Evolutionary conservation across 352 stramenopile species (phyloP).

Genomic region (Plasmopara viticola): DNA sequence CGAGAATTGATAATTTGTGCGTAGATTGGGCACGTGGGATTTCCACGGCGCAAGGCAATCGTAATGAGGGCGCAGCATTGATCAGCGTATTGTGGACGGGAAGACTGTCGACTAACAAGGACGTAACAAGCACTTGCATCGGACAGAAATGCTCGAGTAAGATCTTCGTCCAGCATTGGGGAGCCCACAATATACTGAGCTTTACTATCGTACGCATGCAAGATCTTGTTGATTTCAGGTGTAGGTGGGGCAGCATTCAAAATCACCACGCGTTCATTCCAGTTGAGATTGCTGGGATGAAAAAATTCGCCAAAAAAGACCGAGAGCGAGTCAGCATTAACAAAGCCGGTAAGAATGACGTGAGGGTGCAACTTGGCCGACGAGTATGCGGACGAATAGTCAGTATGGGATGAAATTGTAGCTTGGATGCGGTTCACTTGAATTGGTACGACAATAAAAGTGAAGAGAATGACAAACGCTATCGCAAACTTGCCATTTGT

Average conservation of each 20-base stretch:
- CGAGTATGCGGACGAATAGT: slow-evolving; percentile 72
- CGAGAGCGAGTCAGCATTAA: slow-evolving; percentile 53
- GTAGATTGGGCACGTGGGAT: slow-evolving; percentile 68
- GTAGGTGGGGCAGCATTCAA: slow-evolving; percentile 55
- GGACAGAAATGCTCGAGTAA: slow-evolving; percentile 50
- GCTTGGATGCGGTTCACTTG: slow-evolving; percentile 68
- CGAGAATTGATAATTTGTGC: slow-evolving; percentile 66
- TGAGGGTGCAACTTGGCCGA: slow-evolving; percentile 70
- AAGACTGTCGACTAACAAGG: slow-evolving; percentile 51
- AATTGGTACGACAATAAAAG: slow-evolving; percentile 75
- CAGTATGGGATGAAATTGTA: slow-evolving; percentile 73
- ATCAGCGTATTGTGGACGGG: slow-evolving; percentile 51
- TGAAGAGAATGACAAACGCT: slow-evolving; percentile 77
- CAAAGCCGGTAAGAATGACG: slow-evolving; percentile 65
- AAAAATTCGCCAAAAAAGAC: slow-evolving; percentile 84
- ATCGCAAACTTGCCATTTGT: slow-evolving; percentile 66
- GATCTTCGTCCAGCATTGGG: slow-evolving; percentile 70
- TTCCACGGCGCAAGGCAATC: slow-evolving; percentile 62
- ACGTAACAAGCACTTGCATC: slow-evolving; percentile 61
- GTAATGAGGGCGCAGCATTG: slow-evolving; percentile 70
- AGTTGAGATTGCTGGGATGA: slow-evolving; percentile 77
- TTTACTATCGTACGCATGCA: slow-evolving; percentile 70
- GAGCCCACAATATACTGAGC: slow-evolving; percentile 82
- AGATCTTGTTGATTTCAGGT: slow-evolving; percentile 63
- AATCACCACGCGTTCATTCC: slow-evolving; percentile 78